phyloP scores from a whole-genome alignment of 805 yeast species.

The Priceomyces fermenticarens region DNA sequence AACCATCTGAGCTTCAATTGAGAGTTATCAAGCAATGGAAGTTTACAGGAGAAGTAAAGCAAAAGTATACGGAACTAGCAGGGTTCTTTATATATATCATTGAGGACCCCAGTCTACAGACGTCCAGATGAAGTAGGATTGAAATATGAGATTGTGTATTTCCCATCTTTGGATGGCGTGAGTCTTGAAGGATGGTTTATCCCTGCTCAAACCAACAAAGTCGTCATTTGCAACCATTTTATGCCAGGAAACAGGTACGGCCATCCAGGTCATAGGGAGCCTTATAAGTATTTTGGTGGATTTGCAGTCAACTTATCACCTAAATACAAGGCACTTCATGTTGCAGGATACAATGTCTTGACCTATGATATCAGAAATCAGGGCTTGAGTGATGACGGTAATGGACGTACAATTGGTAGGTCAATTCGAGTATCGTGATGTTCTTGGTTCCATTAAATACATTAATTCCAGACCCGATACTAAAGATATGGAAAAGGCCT shows the following conservation, averaged over 20 bases:
- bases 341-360: slow-evolving; percentile 6
- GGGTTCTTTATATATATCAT: no score
- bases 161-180: slow-evolving; percentile 5
- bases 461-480: slow-evolving; percentile 5
- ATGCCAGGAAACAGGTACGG: slow-evolving; percentile 8
- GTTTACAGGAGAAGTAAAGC: no score
- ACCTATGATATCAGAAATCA: slow-evolving; percentile 6
- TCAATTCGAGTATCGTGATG: slow-evolving; percentile 6
- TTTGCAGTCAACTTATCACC: slow-evolving; percentile 6
- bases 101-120: slow-evolving; percentile 4
- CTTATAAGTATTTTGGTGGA: slow-evolving; percentile 2
- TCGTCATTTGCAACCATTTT: slow-evolving; percentile 5
- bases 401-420: slow-evolving; percentile 4
- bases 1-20: no score
- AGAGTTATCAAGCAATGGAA: no score
- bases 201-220: slow-evolving; percentile 1
- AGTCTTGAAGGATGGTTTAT: slow-evolving; percentile 7
- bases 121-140: slow-evolving; percentile 4
- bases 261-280: slow-evolving; percentile 3
- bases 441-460: slow-evolving; percentile 6
- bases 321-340: slow-evolving; percentile 4
- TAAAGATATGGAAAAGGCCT: slow-evolving; percentile 4
- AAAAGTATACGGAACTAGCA: no score
- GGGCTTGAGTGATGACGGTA: slow-evolving; percentile 5
- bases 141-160: slow-evolving; percentile 3